Percentiles rank a stretch among this genome's conserved stretches.
phyloP scores from a whole-genome alignment of 345 rosid genomes.

The Cardamine occulta region DNA sequence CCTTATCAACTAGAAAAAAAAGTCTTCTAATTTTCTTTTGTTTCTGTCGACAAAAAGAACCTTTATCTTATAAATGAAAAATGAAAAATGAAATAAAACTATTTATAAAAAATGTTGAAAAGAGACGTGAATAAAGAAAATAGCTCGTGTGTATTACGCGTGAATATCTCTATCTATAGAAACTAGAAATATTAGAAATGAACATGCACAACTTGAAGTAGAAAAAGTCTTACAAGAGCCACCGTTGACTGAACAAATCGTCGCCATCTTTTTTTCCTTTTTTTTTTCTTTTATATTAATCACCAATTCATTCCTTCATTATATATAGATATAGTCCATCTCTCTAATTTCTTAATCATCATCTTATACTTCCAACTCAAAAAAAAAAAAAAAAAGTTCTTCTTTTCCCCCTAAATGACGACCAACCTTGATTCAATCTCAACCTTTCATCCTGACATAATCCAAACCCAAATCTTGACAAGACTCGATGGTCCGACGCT shows the following conservation, averaged over 20 bases:
- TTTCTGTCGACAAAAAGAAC: not conserved
- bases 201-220: slow-evolving; percentile 30
- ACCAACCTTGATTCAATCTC: slow-evolving; percentile 42
- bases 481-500: slow-evolving; percentile 85
- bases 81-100: not conserved
- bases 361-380: not conserved
- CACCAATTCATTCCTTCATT: slow-evolving; percentile 10
- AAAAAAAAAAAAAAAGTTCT: not conserved
- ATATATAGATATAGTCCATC: slow-evolving; percentile 9
- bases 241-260: slow-evolving; percentile 29
- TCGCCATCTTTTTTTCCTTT: not conserved
- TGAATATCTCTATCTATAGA: not conserved
- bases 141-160: not conserved
- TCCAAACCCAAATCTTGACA: slow-evolving; percentile 64
- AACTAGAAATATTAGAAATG: not conserved
- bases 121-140: not conserved
- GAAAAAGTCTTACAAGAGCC: slow-evolving; percentile 41
- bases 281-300: not conserved
- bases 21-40: not conserved
- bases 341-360: slow-evolving; percentile 22
- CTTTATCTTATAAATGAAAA: not conserved
- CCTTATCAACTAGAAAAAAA: not conserved
- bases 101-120: not conserved
- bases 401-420: not conserved
- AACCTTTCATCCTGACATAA: slow-evolving; percentile 63